Evolutionary conservation across 768 basidiomycete species (phyloP), one percentile per base, ranked within the genome.

Genomic region (Hericium alpestre): DNA sequence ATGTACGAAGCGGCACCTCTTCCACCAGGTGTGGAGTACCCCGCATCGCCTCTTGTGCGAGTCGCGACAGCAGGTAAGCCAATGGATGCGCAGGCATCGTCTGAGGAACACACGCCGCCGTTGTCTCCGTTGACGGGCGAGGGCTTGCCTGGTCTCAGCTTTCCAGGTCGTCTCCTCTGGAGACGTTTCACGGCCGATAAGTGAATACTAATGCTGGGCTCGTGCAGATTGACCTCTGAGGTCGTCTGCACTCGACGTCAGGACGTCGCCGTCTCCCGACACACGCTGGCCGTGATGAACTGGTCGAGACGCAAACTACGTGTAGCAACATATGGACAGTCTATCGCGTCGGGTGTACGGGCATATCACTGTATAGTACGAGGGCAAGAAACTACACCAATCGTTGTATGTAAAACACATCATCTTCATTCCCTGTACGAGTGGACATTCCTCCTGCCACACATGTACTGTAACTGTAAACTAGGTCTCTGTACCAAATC

Each of bases 1-100:
- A 38, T 38, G 41, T 62, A 62, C 25, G 59, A 57, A 54, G 48
- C 59, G 10, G 61, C 61, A 22, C 59, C 59, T 6, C 16, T 62
- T 2, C 59, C 61, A 8, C 27, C 2, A 8, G 61, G 56, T 3
- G 48, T 58, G 2, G 41, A 61, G 37, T 62, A 62, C 52, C 61
- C 61, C 38, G 9, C 51, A 16, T 62, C 61, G 41, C 61, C 61
- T 7, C 20, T 56, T 20, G 37, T 25, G 4, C 13, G 16, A 1
- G 13, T 12, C 23, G 41, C 38, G n/a, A n/a, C 51, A 9, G 25
- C 38, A 27, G 23, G 16, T 37, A 46, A 48, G 22, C 12, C 49
- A 3, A 12, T 23, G 16, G 49, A 23, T 9, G 9, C 49, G 20
- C 23, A 13, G 22, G 11, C 13, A 16, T 22, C 16, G 43, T 22